These are phyloP conservation scores for Lipomyces anomalus DNA, from an alignment of 805 yeast species.

Conservation along the genomic window DNA sequence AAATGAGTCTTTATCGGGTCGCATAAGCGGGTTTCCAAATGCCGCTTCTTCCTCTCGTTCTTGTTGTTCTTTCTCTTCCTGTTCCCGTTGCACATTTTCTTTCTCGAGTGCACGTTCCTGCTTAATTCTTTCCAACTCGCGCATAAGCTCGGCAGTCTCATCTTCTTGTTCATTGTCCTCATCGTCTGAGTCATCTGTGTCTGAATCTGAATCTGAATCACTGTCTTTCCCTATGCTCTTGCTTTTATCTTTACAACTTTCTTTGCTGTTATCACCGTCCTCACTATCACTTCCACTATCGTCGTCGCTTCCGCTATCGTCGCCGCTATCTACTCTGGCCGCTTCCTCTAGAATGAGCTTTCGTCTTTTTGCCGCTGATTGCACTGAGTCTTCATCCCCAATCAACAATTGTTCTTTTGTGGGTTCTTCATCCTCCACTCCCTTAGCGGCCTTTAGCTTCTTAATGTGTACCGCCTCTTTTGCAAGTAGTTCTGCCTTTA, in stretches of 20 bases:
- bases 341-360: conserved; percentile 21
- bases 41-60: conserved; percentile 28
- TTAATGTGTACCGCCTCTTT: conserved; percentile 23
- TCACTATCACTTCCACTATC: conserved; percentile 9
- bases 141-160: conserved; percentile 31
- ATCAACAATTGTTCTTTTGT: conserved; percentile 5
- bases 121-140: conserved; percentile 34
- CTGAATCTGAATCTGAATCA: conserved; percentile 1
- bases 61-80: conserved; percentile 19
- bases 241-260: neutral
- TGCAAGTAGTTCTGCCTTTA: conserved; percentile 27
- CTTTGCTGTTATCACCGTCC: conserved; percentile 11
- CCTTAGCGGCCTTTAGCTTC: conserved; percentile 2
- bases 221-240: conserved; percentile 12
- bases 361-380: conserved; percentile 15
- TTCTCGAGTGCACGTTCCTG: conserved; percentile 31
- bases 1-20: conserved; percentile 16
- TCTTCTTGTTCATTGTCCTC: conserved; percentile 33
- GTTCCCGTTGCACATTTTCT: conserved; percentile 24
- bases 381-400: conserved; percentile 1
- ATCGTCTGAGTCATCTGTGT: conserved; percentile 15
- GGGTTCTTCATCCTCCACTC: neutral
- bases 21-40: conserved; percentile 33
- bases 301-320: conserved; percentile 9
- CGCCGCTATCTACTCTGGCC: conserved; percentile 10